Evolutionary conservation across 1,284 basidiomycete species (phyloP).

Genomic region (Phellinidium pouzarii): DNA sequence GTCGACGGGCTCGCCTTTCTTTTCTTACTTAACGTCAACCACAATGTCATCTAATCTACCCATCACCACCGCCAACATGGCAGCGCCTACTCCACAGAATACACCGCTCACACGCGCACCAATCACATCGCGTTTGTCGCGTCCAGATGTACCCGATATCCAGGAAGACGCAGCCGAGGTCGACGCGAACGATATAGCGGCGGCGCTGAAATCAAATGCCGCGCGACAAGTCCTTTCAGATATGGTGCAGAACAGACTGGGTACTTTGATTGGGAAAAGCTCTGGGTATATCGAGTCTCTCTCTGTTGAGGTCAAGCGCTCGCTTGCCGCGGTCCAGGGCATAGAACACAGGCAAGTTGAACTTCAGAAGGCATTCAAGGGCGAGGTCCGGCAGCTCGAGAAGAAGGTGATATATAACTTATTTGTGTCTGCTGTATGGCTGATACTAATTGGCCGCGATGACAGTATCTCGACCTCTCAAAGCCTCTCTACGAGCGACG

Average conservation of each 20-base stretch:
- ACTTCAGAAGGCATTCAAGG: constrained; percentile 93
- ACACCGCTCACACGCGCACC: constrained; percentile 69
- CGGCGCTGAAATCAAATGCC: constrained; percentile 22
- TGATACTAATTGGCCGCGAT: constrained; percentile 1
- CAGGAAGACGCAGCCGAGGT: constrained; percentile 58
- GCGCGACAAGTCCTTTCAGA: constrained; percentile 48
- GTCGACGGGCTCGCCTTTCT: too few relatives aligned
- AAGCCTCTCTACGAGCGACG: constrained; percentile 87
- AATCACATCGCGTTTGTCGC: constrained; percentile 58
- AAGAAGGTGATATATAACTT: constrained; percentile 65
- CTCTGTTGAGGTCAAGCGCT: constrained; percentile 76
- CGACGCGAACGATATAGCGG: constrained; percentile 23
- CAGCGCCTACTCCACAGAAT: constrained; percentile 76
- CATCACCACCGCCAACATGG: not conserved
- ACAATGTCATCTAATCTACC: not conserved
- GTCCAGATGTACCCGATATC: constrained; percentile 65
- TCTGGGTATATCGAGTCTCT: constrained; percentile 87
- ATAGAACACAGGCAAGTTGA: constrained; percentile 91
- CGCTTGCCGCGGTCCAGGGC: constrained; percentile 90
- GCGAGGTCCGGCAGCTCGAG: constrained; percentile 93
- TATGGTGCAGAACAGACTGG: constrained; percentile 61
- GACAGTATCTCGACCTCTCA: constrained; percentile 78
- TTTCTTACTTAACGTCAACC: not conserved
- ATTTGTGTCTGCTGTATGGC: not conserved
- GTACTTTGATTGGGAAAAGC: constrained; percentile 67